These are phyloP conservation scores for Quercus wislizeni DNA, from an alignment of 306 rosid genomes.

Conservation along the genomic window DNA sequence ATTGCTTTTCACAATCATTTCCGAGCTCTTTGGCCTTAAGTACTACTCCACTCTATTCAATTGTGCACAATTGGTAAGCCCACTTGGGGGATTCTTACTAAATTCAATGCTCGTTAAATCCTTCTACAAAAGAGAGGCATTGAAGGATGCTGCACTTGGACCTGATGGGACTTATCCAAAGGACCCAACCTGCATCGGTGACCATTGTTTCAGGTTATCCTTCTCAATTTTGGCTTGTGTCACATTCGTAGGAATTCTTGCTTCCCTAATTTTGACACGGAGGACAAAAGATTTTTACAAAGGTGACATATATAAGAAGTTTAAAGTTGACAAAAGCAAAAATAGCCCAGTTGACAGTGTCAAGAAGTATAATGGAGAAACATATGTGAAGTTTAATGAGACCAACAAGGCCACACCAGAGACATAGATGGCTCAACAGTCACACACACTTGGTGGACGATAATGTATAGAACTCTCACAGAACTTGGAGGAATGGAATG, in stretches of 20 bases:
- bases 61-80: constrained; percentile 40
- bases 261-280: constrained; percentile 21
- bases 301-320: constrained; percentile 32
- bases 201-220: constrained; percentile 23
- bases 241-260: constrained; percentile 30
- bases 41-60: constrained; percentile 49
- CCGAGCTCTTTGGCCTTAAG: constrained; percentile 51
- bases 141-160: constrained; percentile 25
- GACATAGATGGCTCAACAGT: no score
- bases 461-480: no score
- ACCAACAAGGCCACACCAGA: no score
- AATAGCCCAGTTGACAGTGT: no score
- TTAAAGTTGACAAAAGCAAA: constrained; percentile 1
- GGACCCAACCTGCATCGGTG: constrained; percentile 32
- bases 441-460: no score
- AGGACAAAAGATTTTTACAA: constrained; percentile 30
- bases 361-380: no score
- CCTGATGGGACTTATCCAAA: constrained; percentile 8
- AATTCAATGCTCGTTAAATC: constrained; percentile 34
- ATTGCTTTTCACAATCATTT: constrained; percentile 42
- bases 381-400: no score
- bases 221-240: constrained; percentile 30
- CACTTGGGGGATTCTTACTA: constrained; percentile 37
- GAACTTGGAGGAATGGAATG: no score
- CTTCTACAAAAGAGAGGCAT: constrained; percentile 35